Evolutionary conservation across 352 stramenopile genomes (phyloP).

Genomic region (Phytophthora chlamydospora): DNA sequence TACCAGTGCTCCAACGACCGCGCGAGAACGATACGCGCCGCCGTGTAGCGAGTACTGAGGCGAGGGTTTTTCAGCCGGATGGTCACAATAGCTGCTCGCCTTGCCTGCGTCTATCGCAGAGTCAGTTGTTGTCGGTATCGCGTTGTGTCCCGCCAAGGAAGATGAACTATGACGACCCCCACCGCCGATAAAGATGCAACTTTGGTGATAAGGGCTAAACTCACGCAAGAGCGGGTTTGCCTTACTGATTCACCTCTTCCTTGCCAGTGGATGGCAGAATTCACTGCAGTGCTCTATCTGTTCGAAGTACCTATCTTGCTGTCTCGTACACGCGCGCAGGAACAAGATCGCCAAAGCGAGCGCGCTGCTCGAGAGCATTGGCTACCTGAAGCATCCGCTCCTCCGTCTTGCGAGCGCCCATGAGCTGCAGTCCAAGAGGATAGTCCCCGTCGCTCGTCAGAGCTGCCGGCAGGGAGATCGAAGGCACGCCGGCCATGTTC

Average conservation of each 20-base stretch:
- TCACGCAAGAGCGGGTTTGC: no score
- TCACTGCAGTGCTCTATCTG: conserved; percentile 8
- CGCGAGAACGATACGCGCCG: conserved; percentile 5
- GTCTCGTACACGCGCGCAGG: conserved; percentile 61
- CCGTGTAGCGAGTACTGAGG: conserved; percentile 5
- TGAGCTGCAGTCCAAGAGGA: conserved; percentile 83
- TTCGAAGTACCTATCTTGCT: conserved; percentile 20
- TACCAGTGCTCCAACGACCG: not conserved
- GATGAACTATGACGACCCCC: no score
- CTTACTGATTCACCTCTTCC: no score
- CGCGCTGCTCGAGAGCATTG: conserved; percentile 63
- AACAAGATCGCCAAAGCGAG: conserved; percentile 50
- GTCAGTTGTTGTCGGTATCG: not conserved
- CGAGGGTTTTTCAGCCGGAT: not conserved
- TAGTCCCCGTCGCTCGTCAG: conserved; percentile 61
- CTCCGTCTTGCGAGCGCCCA: conserved; percentile 70
- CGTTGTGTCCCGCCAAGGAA: no score
- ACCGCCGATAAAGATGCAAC: no score
- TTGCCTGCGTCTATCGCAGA: no score
- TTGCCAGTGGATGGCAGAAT: no score
- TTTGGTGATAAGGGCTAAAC: no score
- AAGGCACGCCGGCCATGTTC: conserved; percentile 87
- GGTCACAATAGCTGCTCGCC: not conserved
- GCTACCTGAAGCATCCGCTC: conserved; percentile 67
- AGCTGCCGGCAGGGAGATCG: conserved; percentile 80